Evolutionary conservation across 805 yeast genomes (phyloP).

Genomic region (Ogataea paraovalis): DNA sequence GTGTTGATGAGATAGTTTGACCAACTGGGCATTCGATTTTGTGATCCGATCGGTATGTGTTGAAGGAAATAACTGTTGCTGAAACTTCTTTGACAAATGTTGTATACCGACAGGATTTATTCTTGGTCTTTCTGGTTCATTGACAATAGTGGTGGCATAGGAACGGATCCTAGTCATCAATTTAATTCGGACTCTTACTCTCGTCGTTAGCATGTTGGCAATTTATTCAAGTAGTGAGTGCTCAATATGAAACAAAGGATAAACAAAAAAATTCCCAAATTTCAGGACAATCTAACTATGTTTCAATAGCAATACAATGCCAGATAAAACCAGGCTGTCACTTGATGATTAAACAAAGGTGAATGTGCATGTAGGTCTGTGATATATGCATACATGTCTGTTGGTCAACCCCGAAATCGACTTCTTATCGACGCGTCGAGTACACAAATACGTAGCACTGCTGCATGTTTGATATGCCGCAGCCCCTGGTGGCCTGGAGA

Average conservation of each 20-base stretch:
- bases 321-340: too few species aligned
- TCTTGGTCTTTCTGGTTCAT: conserved; percentile 36
- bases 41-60: conserved; percentile 17
- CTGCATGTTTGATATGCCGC: too few species aligned
- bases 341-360: too few species aligned
- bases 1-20: conserved; percentile 56
- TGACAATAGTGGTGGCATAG: not conserved
- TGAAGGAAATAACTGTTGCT: conserved; percentile 55
- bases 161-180: not conserved
- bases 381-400: too few species aligned
- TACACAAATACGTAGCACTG: not conserved
- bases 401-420: too few species aligned
- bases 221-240: too few species aligned
- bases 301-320: too few species aligned
- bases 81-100: conserved; percentile 58
- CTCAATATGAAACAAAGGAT: too few species aligned
- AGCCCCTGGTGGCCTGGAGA: too few species aligned
- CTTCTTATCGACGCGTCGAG: not conserved
- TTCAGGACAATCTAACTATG: too few species aligned
- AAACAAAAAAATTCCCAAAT: too few species aligned
- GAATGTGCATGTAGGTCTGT: too few species aligned
- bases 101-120: conserved; percentile 80
- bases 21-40: conserved; percentile 32
- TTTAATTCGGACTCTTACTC: not conserved
- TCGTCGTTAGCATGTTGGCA: not conserved